Percentiles rank a stretch among this genome's conserved stretches.
These are phyloP conservation scores for Ambrosia hybrid DNA, from an alignment of 140 eudicot species.

Conservation along the genomic window DNA sequence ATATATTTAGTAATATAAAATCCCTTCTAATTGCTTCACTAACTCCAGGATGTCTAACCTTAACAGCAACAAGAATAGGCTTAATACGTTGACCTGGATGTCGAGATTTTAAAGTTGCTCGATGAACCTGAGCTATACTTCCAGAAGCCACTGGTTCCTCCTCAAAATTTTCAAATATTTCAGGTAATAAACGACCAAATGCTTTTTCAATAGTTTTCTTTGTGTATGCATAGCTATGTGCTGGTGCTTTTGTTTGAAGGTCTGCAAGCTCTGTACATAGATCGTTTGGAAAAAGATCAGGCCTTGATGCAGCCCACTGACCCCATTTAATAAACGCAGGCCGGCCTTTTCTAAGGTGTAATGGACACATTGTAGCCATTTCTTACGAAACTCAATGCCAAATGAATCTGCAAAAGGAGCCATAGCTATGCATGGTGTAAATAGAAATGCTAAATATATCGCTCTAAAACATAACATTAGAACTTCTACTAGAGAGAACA, in stretches of 20 bases:
- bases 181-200: constrained; percentile 78
- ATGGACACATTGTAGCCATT: constrained; percentile 72
- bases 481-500: constrained; percentile 59
- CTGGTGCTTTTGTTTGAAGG: constrained; percentile 88
- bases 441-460: constrained; percentile 60
- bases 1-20: constrained; percentile 57
- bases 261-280: constrained; percentile 73
- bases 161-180: constrained; percentile 84
- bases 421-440: constrained; percentile 85
- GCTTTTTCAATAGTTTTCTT: constrained; percentile 73
- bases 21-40: constrained; percentile 87
- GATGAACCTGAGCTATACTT: constrained; percentile 86
- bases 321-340: constrained; percentile 99
- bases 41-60: constrained; percentile 96
- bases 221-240: constrained; percentile 76
- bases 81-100: constrained; percentile 72
- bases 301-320: constrained; percentile 98
- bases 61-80: constrained; percentile 88
- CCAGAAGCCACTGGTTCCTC: constrained; percentile 96
- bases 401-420: constrained; percentile 81
- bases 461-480: constrained; percentile 68
- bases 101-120: constrained; percentile 69
- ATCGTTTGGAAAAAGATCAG: constrained; percentile 87
- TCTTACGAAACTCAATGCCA: constrained; percentile 68
- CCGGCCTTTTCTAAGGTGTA: constrained; percentile 73